A percentile compares a stretch with the other conserved stretches of the same genome.
These are phyloP conservation scores for Talaromyces marneffei DNA, from an alignment of 2,329 filamentous ascomycete species.

Conservation along the genomic window DNA sequence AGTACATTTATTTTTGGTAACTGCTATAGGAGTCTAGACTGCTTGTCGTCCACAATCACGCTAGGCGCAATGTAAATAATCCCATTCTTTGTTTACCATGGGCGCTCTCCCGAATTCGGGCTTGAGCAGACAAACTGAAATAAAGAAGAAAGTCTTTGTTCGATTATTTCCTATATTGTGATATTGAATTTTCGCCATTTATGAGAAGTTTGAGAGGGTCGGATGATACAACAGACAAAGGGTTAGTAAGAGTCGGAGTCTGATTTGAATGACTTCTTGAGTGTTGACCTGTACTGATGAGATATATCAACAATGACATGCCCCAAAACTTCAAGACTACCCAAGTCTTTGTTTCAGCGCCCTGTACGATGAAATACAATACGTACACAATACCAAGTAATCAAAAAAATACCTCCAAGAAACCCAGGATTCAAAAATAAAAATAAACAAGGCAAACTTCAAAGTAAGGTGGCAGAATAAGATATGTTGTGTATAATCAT, in stretches of 20 bases:
- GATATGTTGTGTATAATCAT: constrained; percentile 4
- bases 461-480: neutral
- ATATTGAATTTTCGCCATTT: no score
- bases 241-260: neutral
- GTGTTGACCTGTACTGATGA: no score
- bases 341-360: neutral
- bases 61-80: neutral
- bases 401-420: neutral
- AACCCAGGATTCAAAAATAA: neutral
- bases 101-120: neutral
- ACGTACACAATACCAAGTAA: neutral
- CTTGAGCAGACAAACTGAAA: neutral
- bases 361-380: constrained; percentile 4
- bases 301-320: neutral
- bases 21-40: neutral
- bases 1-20: neutral
- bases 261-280: no score
- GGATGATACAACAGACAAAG: neutral
- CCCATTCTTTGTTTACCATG: neutral
- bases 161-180: neutral
- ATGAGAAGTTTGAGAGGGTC: neutral
- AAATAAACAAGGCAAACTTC: neutral
- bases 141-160: neutral
- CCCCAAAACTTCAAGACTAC: neutral
- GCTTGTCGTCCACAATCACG: neutral